Evolutionary conservation across 305 asterid genomes (phyloP).

Genomic region (Fraxinus nigra): DNA sequence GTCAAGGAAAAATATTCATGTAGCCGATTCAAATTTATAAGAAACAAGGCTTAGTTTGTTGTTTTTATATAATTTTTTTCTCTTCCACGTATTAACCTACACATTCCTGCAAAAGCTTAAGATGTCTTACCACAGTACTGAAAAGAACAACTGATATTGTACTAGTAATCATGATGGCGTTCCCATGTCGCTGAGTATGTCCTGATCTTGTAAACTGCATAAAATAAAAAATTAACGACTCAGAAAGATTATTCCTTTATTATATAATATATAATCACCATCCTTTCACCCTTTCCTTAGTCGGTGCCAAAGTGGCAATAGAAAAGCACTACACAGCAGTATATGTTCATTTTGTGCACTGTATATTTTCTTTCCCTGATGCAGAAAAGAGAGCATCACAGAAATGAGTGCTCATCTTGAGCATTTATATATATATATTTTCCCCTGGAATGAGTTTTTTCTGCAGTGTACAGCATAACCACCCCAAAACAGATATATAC

Average conservation of each 20-base stretch:
- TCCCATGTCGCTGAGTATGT: constrained; percentile 54
- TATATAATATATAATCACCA: background rate
- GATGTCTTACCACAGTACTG: constrained; percentile 60
- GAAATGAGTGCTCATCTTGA: background rate
- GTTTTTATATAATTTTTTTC: background rate
- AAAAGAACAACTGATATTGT: constrained; percentile 66
- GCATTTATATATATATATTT: background rate
- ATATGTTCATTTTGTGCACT: background rate
- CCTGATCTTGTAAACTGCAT: constrained; percentile 60
- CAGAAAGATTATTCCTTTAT: background rate
- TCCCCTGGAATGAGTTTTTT: background rate
- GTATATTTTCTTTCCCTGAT: background rate
- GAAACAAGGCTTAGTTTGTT: background rate
- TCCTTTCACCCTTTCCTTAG: background rate
- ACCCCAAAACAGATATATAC: background rate
- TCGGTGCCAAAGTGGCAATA: background rate
- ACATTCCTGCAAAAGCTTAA: constrained; percentile 5
- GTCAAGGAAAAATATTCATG: background rate
- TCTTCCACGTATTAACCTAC: background rate
- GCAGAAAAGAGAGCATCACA: background rate
- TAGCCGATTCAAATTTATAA: background rate
- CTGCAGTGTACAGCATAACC: background rate
- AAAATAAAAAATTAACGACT: background rate
- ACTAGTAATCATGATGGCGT: constrained; percentile 61
- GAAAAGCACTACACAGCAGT: background rate